Base-by-base conservation (phyloP, 306 rosid species). In the Dryas octopetala region DNA sequence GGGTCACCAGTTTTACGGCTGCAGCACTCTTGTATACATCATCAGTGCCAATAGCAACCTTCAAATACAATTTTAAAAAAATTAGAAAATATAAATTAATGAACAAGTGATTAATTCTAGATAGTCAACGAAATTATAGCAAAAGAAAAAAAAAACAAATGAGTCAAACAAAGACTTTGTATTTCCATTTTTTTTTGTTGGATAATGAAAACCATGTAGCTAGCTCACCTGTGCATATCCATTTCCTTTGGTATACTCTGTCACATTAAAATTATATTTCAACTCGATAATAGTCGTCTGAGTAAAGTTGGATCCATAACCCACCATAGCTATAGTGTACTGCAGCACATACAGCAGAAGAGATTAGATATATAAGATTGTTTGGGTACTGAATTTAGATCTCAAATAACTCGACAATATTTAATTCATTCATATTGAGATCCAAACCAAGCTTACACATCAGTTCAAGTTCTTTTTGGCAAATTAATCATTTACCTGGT, bases 11-110 rank as follows among this genome's bases (percentile, higher is more conserved):
- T 32, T 26, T 32, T 5, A 54, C 66, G 3, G 54, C 58, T 64
- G 71, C 73, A 13, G 64, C 79, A 15, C 79, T 75, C 53, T 65
- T 75, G 73, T 53, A 14, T 14, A 45, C 79, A 1, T 75, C 79
- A 53, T 75, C 66, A 15, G 73, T 75, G 55, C 79, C 62, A 10
- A 75, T 52, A 19, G 73, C 79, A 54, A 75, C 55, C 79, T 75
- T 13, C 17, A 2, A 15, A 9, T 54, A 41, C 49, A 45, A 66
- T 55, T 26, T 46, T 3, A 45, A 6, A 13, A 26, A n/a, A 47
- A 15, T 14, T 48, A 16, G 16, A 60, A 61, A 6, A 41, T 46
- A 4, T 1, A 45, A 46, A 60, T 16, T 5, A 32, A 5, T 26
- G 32, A 15, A 0, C 43, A 62, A 15, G 46, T 0, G 43, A 6